A percentile compares a stretch with the other conserved stretches of the same genome.
phyloP scores from a whole-genome alignment of 2,329 filamentous ascomycete species.

The Blumeria hordei region DNA sequence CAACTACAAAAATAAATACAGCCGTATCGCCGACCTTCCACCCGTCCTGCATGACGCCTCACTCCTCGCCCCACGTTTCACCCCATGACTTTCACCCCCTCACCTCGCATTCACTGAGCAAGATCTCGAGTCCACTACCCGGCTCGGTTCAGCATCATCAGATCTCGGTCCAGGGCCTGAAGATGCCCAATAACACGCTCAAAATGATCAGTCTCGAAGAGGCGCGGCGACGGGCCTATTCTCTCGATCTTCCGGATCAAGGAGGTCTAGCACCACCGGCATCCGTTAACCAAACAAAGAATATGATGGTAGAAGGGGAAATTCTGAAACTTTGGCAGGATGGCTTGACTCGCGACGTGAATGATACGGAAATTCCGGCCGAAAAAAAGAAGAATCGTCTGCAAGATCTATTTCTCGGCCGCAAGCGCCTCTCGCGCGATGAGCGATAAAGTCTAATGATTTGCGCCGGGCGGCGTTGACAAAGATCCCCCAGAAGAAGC shows the following conservation, averaged over 20 bases:
- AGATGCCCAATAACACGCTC: neutral
- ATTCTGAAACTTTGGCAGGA: neutral
- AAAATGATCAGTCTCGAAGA: constrained; percentile 4
- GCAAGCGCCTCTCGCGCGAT: neutral
- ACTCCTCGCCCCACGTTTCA: too few species aligned
- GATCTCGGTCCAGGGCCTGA: constrained; percentile 3
- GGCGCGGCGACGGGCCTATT: constrained; percentile 4
- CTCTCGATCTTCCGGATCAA: neutral
- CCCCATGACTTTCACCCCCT: too few species aligned
- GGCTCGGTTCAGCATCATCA: constrained; percentile 2
- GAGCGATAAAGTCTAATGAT: neutral
- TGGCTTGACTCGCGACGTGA: neutral
- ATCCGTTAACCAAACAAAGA: neutral
- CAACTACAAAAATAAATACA: too few species aligned
- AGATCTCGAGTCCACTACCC: constrained; percentile 3
- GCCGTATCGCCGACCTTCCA: too few species aligned
- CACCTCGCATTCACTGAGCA: neutral
- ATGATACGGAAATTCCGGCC: neutral
- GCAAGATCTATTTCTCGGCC: neutral
- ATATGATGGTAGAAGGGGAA: neutral
- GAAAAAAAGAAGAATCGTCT: neutral
- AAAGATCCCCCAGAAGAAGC: too few species aligned
- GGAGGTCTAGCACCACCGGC: neutral
- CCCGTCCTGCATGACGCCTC: too few species aligned
- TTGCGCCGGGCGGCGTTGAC: too few species aligned